These are phyloP conservation scores for Nakazawaea ernobii DNA, from an alignment of 805 yeast genomes.

Conservation along the genomic window DNA sequence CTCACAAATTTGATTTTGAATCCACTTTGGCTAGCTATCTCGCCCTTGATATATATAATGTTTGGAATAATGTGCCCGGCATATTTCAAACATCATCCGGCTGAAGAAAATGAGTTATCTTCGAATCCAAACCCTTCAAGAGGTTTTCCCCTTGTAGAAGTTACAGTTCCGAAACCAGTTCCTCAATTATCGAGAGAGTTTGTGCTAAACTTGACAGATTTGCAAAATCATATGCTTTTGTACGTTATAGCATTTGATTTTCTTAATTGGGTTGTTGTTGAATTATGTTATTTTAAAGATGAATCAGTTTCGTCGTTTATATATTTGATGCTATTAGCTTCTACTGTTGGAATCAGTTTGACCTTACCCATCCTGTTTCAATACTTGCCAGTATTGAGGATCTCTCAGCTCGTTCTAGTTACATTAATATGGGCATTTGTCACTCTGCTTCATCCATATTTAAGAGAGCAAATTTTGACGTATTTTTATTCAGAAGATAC, in stretches of 20 bases:
- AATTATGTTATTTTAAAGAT: conserved; percentile 59
- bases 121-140: conserved; percentile 42
- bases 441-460: conserved; percentile 46
- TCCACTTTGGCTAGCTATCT: conserved; percentile 48
- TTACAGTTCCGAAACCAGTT: conserved; percentile 59
- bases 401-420: conserved; percentile 29
- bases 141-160: conserved; percentile 44
- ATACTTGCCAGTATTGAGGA: conserved; percentile 9
- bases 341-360: not conserved
- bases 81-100: conserved; percentile 55
- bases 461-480: conserved; percentile 41
- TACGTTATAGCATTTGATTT: conserved; percentile 62
- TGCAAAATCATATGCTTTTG: conserved; percentile 72
- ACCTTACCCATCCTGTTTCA: conserved; percentile 14
- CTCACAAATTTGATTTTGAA: conserved; percentile 42
- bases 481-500: conserved; percentile 60
- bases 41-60: conserved; percentile 52
- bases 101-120: conserved; percentile 33
- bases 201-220: conserved; percentile 69
- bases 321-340: conserved; percentile 32
- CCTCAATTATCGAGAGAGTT: conserved; percentile 79
- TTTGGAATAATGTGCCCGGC: conserved; percentile 63
- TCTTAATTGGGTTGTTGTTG: conserved; percentile 38
- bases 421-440: conserved; percentile 43
- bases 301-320: conserved; percentile 52